These are phyloP conservation scores for Epichloe sp. DNA, from an alignment of 2,329 filamentous ascomycete genomes.

Conservation along the genomic window DNA sequence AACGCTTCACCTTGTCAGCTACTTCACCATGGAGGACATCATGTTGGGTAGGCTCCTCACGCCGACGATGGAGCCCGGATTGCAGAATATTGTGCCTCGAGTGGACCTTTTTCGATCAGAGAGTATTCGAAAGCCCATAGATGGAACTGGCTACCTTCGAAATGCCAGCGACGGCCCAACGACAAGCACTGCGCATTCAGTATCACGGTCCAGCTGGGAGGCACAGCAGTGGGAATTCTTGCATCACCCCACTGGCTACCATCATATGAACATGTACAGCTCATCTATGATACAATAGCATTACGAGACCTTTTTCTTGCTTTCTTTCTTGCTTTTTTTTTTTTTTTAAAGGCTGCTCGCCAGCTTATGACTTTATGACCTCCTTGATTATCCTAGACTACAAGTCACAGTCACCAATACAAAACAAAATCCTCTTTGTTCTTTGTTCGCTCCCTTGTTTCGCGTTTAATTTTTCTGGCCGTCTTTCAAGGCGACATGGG, in stretches of 20 bases:
- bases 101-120: constrained; percentile 1
- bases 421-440: too few relatives aligned
- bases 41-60: constrained; percentile 1
- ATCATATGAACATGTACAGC: constrained; percentile 2
- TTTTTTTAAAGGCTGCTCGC: neutral
- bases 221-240: constrained; percentile 3
- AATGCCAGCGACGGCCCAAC: neutral
- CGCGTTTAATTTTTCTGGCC: too few relatives aligned
- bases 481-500: neutral
- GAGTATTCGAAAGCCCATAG: constrained; percentile 4
- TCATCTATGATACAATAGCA: neutral
- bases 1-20: constrained; percentile 73
- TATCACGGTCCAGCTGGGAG: constrained; percentile 2
- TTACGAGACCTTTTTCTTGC: neutral
- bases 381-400: neutral
- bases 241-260: neutral
- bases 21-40: constrained; percentile 64
- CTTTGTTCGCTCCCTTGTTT: too few relatives aligned
- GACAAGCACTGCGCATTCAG: neutral
- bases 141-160: neutral
- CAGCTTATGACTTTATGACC: neutral
- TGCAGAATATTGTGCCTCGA: constrained; percentile 1
- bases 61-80: neutral
- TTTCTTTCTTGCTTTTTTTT: too few relatives aligned
- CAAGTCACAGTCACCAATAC: too few relatives aligned